phyloP scores from a whole-genome alignment of 2,329 filamentous ascomycete species.

The Fusarium sp. region DNA sequence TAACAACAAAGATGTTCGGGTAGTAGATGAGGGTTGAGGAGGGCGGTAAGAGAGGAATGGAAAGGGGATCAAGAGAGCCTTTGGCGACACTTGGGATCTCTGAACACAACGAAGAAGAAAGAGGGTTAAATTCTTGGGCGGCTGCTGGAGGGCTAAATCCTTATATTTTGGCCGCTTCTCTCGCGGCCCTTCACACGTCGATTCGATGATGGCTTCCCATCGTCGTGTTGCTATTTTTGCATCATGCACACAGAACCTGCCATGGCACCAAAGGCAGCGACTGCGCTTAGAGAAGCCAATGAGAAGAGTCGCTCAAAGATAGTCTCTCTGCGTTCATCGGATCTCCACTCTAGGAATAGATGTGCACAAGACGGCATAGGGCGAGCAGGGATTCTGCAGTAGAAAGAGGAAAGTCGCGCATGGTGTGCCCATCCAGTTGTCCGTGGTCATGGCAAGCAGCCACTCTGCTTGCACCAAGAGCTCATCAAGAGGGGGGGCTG shows the following conservation, averaged over 20 bases:
- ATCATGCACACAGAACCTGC: constrained; percentile 46
- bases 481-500: constrained; percentile 37
- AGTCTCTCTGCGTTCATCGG: constrained; percentile 41
- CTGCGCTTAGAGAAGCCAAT: constrained; percentile 65
- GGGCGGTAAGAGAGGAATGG: constrained; percentile 48
- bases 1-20: constrained; percentile 36
- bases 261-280: constrained; percentile 47
- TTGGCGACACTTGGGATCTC: constrained; percentile 65
- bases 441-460: constrained; percentile 41
- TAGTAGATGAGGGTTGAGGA: constrained; percentile 50
- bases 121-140: constrained; percentile 56
- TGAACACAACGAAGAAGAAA: constrained; percentile 55
- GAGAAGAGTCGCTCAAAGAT: constrained; percentile 48
- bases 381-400: constrained; percentile 33
- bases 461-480: constrained; percentile 42
- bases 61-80: constrained; percentile 55
- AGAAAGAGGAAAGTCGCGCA: constrained; percentile 50
- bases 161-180: constrained; percentile 67
- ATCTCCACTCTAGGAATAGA: constrained; percentile 49
- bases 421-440: constrained; percentile 46
- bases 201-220: constrained; percentile 46
- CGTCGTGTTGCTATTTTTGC: constrained; percentile 55
- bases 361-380: constrained; percentile 45
- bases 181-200: constrained; percentile 52
- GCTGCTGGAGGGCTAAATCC: constrained; percentile 63